These are phyloP conservation scores for Penium margaritaceum DNA, from an alignment of 139 green algal species.

Conservation along the genomic window DNA sequence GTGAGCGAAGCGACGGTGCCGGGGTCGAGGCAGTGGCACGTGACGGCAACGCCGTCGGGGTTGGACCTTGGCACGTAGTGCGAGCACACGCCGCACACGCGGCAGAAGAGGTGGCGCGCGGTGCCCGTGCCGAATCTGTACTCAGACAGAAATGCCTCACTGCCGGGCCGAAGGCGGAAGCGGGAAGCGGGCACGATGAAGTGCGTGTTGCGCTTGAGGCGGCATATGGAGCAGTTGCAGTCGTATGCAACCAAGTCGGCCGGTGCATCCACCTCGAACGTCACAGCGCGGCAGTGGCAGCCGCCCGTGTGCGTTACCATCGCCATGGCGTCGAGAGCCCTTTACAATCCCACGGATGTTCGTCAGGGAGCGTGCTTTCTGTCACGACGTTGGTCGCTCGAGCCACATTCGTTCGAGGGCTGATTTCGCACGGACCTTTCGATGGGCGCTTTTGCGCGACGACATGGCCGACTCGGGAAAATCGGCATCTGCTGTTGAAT, in stretches of 20 bases:
- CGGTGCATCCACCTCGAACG: constrained; percentile 37
- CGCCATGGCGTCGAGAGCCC: too few relatives aligned
- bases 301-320: constrained; percentile 39
- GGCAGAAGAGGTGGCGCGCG: constrained; percentile 52
- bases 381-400: too few relatives aligned
- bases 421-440: too few relatives aligned
- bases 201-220: constrained; percentile 55
- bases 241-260: constrained; percentile 44
- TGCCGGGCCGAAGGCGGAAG: constrained; percentile 45
- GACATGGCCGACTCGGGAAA: too few relatives aligned
- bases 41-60: constrained; percentile 47
- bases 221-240: constrained; percentile 57
- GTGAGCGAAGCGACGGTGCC: constrained; percentile 7
- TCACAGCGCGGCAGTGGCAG: constrained; percentile 48
- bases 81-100: constrained; percentile 42
- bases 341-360: too few relatives aligned
- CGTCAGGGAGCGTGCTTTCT: too few relatives aligned
- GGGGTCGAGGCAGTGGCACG: constrained; percentile 40
- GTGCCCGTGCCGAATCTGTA: constrained; percentile 53
- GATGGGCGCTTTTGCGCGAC: too few relatives aligned
- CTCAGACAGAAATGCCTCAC: constrained; percentile 22
- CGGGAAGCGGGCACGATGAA: constrained; percentile 41
- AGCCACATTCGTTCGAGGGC: too few relatives aligned
- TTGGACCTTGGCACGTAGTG: constrained; percentile 48
- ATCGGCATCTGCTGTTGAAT: too few relatives aligned